Evolutionary conservation across 2,329 filamentous ascomycete genomes (phyloP), one percentile per base, ranked within the genome.

Genomic region (Penicillium italicum): DNA sequence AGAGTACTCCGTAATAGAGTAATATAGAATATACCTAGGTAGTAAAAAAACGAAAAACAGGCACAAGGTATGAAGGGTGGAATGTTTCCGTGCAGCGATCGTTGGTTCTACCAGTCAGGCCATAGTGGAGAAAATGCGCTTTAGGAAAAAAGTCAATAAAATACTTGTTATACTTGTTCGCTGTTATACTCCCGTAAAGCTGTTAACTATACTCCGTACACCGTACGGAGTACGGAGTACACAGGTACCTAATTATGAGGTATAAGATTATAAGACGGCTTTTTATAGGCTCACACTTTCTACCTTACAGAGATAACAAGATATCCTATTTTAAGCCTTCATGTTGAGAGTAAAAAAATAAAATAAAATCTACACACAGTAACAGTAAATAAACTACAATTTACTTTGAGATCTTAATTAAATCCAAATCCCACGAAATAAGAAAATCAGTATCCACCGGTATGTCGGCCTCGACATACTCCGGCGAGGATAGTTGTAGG

Each of bases 381-480:
- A 24, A 5, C 3, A 24, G 6, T 22, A 40, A 30, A n/a, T 44
- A 30, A 31, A 28, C 42, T 44, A 44, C 42, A 6, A 26, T 30
- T 16, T 16, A 22, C 18, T 14, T 14, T 11, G 24, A 44, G 41
- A 33, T 45, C 43, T 4, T 9, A 24, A 10, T 18, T 26, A 42
- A 51, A 22, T 37, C 11, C 34, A 40, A 40, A 43, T 33, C 36
- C 22, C 18, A 37, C 10, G 59, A 59, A 52, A 54, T 57, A 53
- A 55, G 55, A 50, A 50, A 42, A 42, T 31, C 45, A 44, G 57
- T 59, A 44, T 56, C 62, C 63, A 65, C 62, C 40, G 60, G 57
- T 60, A 58, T 62, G 57, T 48, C 60, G 62, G 41, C 43, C 43
- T 50, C 49, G 47, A 58, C 47, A 57, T 56, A 16, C 53, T 56